Conservation (phyloP, 164 flowering plant species). For the Piper longum region DNA sequence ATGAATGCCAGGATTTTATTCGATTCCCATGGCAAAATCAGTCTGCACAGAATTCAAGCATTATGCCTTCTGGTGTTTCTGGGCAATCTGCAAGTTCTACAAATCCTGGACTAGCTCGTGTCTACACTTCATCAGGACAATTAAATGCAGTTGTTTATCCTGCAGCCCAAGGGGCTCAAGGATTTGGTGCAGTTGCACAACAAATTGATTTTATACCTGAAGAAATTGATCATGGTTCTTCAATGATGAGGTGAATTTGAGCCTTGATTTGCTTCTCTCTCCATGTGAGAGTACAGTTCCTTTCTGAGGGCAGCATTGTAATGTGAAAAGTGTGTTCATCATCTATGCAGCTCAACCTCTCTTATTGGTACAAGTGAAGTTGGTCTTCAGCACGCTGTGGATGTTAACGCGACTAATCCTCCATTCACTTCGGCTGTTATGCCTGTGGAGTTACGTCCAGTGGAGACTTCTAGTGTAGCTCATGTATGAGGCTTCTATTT, state of each 20-base stretch:
- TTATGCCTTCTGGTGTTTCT: slow-evolving; percentile 34
- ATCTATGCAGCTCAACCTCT: slow-evolving; percentile 18
- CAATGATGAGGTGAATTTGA: slow-evolving; percentile 35
- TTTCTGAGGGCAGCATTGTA: no score
- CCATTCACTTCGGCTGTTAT: slow-evolving; percentile 32
- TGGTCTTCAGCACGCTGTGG: slow-evolving; percentile 27
- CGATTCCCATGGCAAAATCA: slow-evolving; percentile 90
- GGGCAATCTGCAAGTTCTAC: slow-evolving; percentile 31
- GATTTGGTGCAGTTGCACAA: slow-evolving; percentile 32
- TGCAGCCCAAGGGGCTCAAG: slow-evolving; percentile 36
- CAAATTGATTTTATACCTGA: slow-evolving; percentile 52
- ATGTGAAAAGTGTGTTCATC: background rate
- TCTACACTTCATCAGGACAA: slow-evolving; percentile 46
- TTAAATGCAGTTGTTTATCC: slow-evolving; percentile 30
- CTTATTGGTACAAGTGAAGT: slow-evolving; percentile 37
- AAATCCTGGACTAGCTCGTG: slow-evolving; percentile 28
- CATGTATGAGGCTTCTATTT: slow-evolving; percentile 28
- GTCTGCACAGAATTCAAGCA: slow-evolving; percentile 48
- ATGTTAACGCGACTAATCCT: slow-evolving; percentile 23
- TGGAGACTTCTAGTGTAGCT: slow-evolving; percentile 27
- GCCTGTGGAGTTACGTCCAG: slow-evolving; percentile 33
- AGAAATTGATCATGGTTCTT: slow-evolving; percentile 38
- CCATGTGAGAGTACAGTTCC: background rate
- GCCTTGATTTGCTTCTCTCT: background rate
- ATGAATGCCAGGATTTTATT: slow-evolving; percentile 62